Percentiles rank a stretch among this genome's conserved stretches.
phyloP scores from a whole-genome alignment of 2,329 filamentous ascomycete genomes.

The Calonectria fujianensis region DNA sequence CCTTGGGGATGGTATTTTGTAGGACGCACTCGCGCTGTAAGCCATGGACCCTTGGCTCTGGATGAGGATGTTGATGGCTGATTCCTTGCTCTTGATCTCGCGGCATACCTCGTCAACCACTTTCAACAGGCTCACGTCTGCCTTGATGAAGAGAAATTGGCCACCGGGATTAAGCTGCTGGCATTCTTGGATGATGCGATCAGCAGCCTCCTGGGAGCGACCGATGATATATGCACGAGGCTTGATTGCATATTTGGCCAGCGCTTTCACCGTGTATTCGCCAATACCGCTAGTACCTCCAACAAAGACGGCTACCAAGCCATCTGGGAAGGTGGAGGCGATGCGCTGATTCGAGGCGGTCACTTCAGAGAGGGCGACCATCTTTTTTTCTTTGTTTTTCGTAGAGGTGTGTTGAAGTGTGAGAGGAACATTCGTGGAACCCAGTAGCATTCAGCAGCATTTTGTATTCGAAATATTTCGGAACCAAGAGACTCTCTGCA shows the following conservation, averaged over 20 bases:
- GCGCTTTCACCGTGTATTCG: constrained; percentile 12
- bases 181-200: constrained; percentile 20
- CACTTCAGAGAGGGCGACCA: constrained; percentile 10
- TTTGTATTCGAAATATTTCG: not conserved
- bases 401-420: not conserved
- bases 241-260: not conserved
- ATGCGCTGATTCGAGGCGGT: constrained; percentile 7
- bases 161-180: constrained; percentile 3
- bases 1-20: not conserved
- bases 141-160: not conserved
- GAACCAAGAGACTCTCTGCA: not conserved
- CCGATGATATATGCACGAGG: constrained; percentile 16
- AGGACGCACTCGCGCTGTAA: not conserved
- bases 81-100: constrained; percentile 8
- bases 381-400: not conserved
- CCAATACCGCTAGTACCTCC: constrained; percentile 20
- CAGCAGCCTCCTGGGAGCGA: constrained; percentile 13
- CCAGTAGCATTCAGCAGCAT: not conserved
- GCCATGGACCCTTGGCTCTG: constrained; percentile 23
- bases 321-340: not conserved
- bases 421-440: not conserved
- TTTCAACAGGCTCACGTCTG: not conserved
- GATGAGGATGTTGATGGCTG: constrained; percentile 11
- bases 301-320: constrained; percentile 16
- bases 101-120: constrained; percentile 18